phyloP scores from a whole-genome alignment of 306 rosid species.

The Crotalaria pallida region DNA sequence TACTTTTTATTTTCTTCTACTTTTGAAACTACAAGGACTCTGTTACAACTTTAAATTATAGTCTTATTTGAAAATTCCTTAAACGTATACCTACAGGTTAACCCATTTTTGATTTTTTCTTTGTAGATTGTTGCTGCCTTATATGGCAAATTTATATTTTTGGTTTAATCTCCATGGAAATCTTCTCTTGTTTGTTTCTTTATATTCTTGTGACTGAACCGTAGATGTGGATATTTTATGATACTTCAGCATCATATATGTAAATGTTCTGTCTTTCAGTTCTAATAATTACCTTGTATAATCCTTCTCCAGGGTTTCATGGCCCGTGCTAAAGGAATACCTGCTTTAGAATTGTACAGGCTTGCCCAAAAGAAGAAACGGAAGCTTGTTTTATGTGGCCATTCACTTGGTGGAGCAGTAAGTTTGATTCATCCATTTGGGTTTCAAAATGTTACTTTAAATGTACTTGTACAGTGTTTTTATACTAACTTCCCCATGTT shows the following conservation, averaged over 20 bases:
- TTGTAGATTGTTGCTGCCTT: not conserved
- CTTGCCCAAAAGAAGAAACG: conserved; percentile 95
- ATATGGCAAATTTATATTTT: not conserved
- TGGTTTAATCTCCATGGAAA: not conserved
- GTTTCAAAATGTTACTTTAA: not conserved
- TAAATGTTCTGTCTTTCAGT: not conserved
- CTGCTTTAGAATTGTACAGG: conserved; percentile 88
- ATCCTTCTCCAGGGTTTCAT: conserved; percentile 70
- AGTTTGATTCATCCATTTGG: conserved; percentile 30
- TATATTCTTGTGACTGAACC: not conserved
- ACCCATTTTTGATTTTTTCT: not conserved
- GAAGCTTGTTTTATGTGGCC: conserved; percentile 92
- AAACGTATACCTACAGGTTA: not conserved
- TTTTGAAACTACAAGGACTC: not conserved
- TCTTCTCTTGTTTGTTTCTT: not conserved
- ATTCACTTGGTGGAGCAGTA: conserved; percentile 99
- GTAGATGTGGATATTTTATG: conserved; percentile 4
- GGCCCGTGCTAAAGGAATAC: conserved; percentile 99
- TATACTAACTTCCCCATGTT: conserved; percentile 20
- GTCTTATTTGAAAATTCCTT: not conserved
- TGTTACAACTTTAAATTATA: not conserved
- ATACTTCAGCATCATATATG: not conserved
- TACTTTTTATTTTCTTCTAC: not conserved
- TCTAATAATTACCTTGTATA: not conserved
- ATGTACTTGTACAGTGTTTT: conserved; percentile 5